Percentiles rank a stretch among this genome's conserved stretches.
Conservation (phyloP, 1,139 yeast species). For the Diutina sp. region DNA sequence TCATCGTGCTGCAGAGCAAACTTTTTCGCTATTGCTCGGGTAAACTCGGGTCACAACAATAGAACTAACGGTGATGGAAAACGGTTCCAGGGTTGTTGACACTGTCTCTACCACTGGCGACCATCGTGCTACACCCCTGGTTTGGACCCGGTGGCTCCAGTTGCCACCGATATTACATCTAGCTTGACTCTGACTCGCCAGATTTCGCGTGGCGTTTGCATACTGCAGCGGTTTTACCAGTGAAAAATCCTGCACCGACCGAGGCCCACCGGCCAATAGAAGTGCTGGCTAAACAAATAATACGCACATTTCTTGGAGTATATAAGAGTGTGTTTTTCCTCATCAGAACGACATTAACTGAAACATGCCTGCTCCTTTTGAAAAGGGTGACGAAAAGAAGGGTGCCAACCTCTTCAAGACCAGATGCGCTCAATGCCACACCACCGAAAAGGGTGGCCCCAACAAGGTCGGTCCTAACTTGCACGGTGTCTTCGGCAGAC, state of each 20-base stretch:
- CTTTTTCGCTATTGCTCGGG: neutral
- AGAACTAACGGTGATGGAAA: neutral
- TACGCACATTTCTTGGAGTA: neutral
- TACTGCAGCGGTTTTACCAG: neutral
- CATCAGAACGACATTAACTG: neutral
- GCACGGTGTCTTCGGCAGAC: conserved; percentile 88
- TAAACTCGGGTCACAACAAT: neutral
- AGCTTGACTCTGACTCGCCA: neutral
- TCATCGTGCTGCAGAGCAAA: neutral
- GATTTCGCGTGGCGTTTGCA: neutral
- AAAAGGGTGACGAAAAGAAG: conserved; percentile 81
- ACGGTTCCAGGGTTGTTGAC: neutral
- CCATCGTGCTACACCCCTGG: neutral
- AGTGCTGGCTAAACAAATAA: neutral
- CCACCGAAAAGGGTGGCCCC: conserved; percentile 91
- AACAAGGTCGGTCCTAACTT: conserved; percentile 99
- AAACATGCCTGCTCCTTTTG: conserved; percentile 51
- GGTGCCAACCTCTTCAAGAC: conserved; percentile 98
- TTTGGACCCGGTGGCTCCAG: neutral
- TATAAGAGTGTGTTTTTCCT: neutral
- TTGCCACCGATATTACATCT: neutral
- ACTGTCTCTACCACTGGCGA: neutral
- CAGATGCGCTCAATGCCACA: conserved; percentile 98
- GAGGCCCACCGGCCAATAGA: neutral
- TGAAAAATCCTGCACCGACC: neutral